Evolutionary conservation across 192 early-diverging fungal species (phyloP).

Genomic region (Mortierella antarctica): DNA sequence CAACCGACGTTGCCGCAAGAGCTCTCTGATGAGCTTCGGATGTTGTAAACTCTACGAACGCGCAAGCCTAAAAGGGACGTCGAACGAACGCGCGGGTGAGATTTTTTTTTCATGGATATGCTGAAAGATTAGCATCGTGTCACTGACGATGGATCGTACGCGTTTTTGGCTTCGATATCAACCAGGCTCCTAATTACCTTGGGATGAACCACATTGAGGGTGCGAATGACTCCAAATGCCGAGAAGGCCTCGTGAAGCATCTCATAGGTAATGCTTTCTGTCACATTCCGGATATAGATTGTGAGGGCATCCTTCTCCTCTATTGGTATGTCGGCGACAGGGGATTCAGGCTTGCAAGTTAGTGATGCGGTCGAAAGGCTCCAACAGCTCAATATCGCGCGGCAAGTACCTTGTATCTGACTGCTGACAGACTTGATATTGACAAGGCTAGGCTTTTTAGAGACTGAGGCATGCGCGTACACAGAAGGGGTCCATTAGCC

Average conservation of each 20-base stretch:
- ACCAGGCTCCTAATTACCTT: constrained; percentile 14
- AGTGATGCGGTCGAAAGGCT: neutral
- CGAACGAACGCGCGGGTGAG: neutral
- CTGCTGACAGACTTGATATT: constrained; percentile 42
- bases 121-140: neutral
- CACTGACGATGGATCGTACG: neutral
- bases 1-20: constrained; percentile 41
- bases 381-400: neutral
- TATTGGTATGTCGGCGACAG: neutral
- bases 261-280: constrained; percentile 37
- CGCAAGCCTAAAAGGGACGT: constrained; percentile 26
- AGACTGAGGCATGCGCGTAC: neutral
- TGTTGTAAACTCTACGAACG: constrained; percentile 52
- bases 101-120: neutral
- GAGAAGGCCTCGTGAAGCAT: constrained; percentile 54
- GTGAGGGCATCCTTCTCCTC: constrained; percentile 43
- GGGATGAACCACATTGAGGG: constrained; percentile 30
- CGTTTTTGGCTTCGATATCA: neutral
- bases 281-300: constrained; percentile 55
- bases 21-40: constrained; percentile 52
- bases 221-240: constrained; percentile 49
- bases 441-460: constrained; percentile 28
- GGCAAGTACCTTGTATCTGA: constrained; percentile 32
- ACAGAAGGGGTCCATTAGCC: neutral
- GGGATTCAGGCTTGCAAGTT: neutral